These are phyloP conservation scores for Tetrahymena malaccensis DNA, from an alignment of 73 alveolate species.

Conservation along the genomic window DNA sequence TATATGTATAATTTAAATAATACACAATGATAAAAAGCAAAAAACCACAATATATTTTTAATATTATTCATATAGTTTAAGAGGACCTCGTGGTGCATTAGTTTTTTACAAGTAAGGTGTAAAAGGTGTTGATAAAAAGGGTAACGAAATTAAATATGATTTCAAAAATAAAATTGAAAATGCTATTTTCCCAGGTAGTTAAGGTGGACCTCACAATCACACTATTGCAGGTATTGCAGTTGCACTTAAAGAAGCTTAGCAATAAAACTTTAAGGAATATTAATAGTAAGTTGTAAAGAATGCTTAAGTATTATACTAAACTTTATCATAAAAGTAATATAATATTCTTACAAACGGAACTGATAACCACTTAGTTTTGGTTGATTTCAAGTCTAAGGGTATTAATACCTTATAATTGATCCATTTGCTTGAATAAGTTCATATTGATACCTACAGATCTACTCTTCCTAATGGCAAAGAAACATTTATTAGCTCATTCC, in stretches of 20 bases:
- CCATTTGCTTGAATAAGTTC: neutral
- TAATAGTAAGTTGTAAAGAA: constrained; percentile 42
- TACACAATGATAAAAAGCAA: neutral
- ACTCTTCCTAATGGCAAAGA: constrained; percentile 11
- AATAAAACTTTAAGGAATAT: constrained; percentile 43
- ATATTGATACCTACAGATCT: constrained; percentile 5
- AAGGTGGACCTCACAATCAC: constrained; percentile 66
- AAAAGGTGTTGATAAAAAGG: neutral
- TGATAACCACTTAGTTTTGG: constrained; percentile 57
- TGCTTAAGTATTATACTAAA: constrained; percentile 37
- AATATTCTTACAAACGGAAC: constrained; percentile 59
- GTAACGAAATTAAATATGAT: neutral
- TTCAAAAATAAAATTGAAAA: constrained; percentile 48
- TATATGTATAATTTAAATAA: neutral
- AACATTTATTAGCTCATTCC: neutral
- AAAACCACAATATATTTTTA: neutral
- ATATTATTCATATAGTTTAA: neutral
- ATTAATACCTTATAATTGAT: constrained; percentile 1
- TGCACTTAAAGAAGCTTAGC: constrained; percentile 54
- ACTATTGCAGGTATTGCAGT: constrained; percentile 58
- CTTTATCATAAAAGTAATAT: constrained; percentile 39
- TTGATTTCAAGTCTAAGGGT: constrained; percentile 5
- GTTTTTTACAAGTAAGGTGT: constrained; percentile 36
- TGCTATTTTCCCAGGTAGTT: constrained; percentile 59
- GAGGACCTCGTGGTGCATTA: constrained; percentile 75